These are phyloP conservation scores for Orychophragmus violaceus DNA, from an alignment of 345 rosid genomes.

Conservation along the genomic window DNA sequence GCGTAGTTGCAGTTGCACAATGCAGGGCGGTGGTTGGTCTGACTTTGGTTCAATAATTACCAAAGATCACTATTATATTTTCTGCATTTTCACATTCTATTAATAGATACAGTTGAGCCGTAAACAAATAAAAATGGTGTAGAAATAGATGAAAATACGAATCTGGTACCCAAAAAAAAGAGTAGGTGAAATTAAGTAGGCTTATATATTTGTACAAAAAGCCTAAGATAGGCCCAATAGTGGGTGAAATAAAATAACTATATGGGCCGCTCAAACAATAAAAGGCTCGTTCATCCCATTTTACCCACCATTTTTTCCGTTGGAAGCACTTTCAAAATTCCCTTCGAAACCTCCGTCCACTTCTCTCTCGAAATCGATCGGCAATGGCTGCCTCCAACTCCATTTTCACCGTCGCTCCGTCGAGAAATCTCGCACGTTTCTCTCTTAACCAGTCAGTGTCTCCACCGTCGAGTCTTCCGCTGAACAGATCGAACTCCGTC, in stretches of 20 bases:
- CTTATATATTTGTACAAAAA: too few species aligned
- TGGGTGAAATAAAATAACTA: too few species aligned
- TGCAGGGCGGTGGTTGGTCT: conserved; percentile 10
- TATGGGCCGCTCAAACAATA: neutral
- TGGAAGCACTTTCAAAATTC: conserved; percentile 20
- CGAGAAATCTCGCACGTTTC: neutral
- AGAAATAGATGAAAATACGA: neutral
- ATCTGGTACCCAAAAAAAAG: too few species aligned
- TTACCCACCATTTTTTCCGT: conserved; percentile 27
- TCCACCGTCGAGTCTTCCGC: neutral
- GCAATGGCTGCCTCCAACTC: conserved; percentile 35
- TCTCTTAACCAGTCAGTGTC: conserved; percentile 9
- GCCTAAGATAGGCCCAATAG: neutral
- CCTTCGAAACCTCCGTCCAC: conserved; percentile 24
- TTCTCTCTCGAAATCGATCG: conserved; percentile 9
- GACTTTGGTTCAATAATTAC: neutral
- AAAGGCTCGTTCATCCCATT: neutral
- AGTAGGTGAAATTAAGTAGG: too few species aligned
- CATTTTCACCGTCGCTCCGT: conserved; percentile 13
- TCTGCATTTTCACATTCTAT: neutral
- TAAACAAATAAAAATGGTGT: neutral
- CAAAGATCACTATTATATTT: neutral
- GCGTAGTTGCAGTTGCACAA: conserved; percentile 19
- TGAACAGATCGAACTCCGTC: conserved; percentile 22
- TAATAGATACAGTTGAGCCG: neutral